phyloP scores from a whole-genome alignment of 441 rosid species.

The Populus hybrid region DNA sequence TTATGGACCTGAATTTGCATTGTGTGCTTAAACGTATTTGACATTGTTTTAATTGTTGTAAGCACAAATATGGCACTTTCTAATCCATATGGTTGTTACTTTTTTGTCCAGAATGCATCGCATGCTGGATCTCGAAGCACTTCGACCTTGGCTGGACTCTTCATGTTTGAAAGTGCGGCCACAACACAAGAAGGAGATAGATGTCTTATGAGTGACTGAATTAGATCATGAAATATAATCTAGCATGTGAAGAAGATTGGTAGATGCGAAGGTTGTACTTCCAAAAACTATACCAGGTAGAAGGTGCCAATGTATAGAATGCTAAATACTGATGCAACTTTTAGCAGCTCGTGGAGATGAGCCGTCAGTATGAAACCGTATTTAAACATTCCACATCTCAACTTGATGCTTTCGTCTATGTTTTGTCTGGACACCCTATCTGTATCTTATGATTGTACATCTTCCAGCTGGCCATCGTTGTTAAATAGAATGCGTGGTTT shows the following conservation, averaged over 20 bases:
- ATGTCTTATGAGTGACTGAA: background rate
- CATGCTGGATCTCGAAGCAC: background rate
- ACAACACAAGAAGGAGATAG: background rate
- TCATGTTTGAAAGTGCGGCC: background rate
- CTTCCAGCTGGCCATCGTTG: no score
- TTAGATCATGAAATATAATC: background rate
- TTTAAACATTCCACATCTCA: background rate
- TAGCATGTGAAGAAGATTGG: background rate
- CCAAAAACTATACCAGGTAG: background rate
- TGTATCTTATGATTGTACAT: constrained; percentile 26
- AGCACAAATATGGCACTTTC: background rate
- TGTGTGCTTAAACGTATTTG: background rate
- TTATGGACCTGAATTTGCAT: background rate
- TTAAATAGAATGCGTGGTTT: no score
- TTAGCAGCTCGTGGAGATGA: background rate
- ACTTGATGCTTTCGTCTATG: background rate
- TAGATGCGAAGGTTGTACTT: background rate
- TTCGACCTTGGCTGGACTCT: background rate
- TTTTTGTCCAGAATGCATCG: background rate
- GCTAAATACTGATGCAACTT: background rate
- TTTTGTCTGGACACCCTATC: background rate
- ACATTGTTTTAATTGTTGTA: background rate
- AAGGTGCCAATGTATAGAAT: background rate
- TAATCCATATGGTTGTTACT: background rate
- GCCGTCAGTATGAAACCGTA: background rate